phyloP scores from a whole-genome alignment of 192 early-diverging fungal species.

The Phlyctochytrium bullatum region DNA sequence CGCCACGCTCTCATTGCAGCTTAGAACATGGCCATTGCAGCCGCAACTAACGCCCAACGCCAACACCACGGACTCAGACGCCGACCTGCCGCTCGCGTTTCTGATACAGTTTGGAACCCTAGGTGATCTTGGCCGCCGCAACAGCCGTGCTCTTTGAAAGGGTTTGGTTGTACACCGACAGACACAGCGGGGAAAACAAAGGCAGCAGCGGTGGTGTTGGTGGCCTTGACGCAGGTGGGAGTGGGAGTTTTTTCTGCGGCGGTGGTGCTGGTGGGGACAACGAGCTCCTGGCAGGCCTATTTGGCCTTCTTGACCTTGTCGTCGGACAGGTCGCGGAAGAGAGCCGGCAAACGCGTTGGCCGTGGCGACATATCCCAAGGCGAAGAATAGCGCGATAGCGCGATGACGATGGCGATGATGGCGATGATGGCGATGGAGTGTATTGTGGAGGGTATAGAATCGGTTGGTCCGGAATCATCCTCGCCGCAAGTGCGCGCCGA shows the following conservation, averaged over 20 bases:
- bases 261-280: not conserved
- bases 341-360: not conserved
- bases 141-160: not conserved
- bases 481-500: too few species aligned
- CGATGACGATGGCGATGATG: not conserved
- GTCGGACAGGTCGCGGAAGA: not conserved
- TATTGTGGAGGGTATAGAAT: not conserved
- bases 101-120: not conserved
- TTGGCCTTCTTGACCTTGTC: not conserved
- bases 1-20: too few species aligned
- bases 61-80: not conserved
- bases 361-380: not conserved
- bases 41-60: not conserved
- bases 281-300: not conserved
- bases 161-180: too few species aligned
- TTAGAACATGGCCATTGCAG: not conserved
- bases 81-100: not conserved
- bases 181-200: too few species aligned
- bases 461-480: too few species aligned
- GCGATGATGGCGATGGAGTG: not conserved
- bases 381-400: not conserved
- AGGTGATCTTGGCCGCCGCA: not conserved
- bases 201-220: not conserved
- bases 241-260: not conserved
- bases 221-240: not conserved